Evolutionary conservation across 108 stramenopile genomes (phyloP), one percentile per base, ranked within the genome.

Genomic region (Nitzschia sp.): DNA sequence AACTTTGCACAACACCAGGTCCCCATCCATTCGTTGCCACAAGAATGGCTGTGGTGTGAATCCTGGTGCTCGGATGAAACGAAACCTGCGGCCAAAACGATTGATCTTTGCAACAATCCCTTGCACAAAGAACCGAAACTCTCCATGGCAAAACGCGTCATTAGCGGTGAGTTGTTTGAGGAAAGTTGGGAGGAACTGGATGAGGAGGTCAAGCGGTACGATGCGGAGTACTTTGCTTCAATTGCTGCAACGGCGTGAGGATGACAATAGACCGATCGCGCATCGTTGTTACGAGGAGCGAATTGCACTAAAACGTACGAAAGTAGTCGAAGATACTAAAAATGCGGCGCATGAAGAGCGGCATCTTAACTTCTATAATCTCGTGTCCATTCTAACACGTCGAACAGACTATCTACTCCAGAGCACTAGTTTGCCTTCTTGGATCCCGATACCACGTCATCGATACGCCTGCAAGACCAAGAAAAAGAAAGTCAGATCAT

Each of bases 1-100:
- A 99, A 99, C 74, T 99, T 96, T 57, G 96, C 94, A 4, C 97
- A 98, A 70, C 82, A 91, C 66, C 70, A 80, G 54, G 91, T 97
- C n/a, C 88, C 88, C 8, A 97, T 97, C 27, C 84, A 87, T 54
- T 92, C 88, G 21, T 78, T 98, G 29, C 98, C 98, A 11, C 97
- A 98, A 64, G 97, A 98, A 70, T 99, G 99, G 99, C 81, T 99
- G 24, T 99, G 99, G 99, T 99, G 99, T 73, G 99, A 99, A 72
- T 82, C 88, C n/a, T 99, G 99, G 99, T 99, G 99, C 78, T 92
- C 90, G 3, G 96, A 98, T 53, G 95, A 94, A 58, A 95, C 95
- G 45, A 99, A 99, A 77, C 84, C 82, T 0, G 66, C 77, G 27
- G 96, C 98, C 48, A 99, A 98, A 84, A 99, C 99, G 11, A 99